Conservation (phyloP, 345 rosid species). For the Melaleuca quinquenervia region DNA sequence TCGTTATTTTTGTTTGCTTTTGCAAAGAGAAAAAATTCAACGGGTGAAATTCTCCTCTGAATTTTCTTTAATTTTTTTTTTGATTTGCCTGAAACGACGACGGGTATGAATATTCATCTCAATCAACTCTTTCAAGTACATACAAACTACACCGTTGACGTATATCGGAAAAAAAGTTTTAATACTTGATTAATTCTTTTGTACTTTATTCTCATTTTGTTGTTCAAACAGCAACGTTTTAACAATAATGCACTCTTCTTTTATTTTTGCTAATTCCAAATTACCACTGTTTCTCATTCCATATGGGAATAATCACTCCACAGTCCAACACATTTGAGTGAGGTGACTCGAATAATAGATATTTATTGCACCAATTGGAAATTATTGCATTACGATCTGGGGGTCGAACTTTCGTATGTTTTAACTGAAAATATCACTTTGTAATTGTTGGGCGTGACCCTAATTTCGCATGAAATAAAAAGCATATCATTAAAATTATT, state of each 20-base stretch:
- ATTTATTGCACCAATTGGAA: background rate
- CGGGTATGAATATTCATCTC: background rate
- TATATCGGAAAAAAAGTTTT: background rate
- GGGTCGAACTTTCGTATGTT: background rate
- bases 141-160: background rate
- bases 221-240: no score
- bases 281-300: background rate
- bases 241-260: no score
- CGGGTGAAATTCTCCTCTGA: background rate
- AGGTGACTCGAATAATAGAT: no score
- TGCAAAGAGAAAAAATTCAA: background rate
- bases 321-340: background rate
- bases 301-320: background rate
- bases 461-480: background rate
- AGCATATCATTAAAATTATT: rapidly evolving
- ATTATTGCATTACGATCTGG: background rate
- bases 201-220: no score
- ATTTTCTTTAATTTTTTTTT: background rate
- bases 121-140: background rate
- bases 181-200: background rate
- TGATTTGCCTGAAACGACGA: background rate
- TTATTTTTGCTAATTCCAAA: background rate
- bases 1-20: background rate
- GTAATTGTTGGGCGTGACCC: no score
- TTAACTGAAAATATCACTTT: background rate